A percentile compares a stretch with the other conserved stretches of the same genome.
Conservation (phyloP, 768 basidiomycete species). For the Pisolithus orientalis region DNA sequence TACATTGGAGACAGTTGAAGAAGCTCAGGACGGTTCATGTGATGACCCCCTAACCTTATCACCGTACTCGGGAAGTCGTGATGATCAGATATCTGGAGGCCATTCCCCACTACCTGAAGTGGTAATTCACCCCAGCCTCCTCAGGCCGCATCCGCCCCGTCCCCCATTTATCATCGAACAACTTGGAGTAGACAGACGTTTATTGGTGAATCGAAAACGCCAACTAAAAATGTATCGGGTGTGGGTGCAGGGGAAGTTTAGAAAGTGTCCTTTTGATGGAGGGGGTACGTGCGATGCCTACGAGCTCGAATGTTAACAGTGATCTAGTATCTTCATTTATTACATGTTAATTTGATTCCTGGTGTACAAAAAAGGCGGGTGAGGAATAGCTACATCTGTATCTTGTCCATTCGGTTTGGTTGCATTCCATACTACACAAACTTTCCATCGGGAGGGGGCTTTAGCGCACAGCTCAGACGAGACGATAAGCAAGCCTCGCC, state of each 20-base stretch:
- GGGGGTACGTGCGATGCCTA: neutral
- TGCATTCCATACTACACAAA: no score
- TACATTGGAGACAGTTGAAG: slow-evolving; percentile 31
- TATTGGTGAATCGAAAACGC: slow-evolving; percentile 90
- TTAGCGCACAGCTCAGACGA: slow-evolving; percentile 1
- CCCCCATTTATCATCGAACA: slow-evolving; percentile 77
- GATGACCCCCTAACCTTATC: slow-evolving; percentile 5
- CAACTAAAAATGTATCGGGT: slow-evolving; percentile 97
- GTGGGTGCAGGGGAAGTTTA: slow-evolving; percentile 88
- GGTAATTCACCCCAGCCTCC: slow-evolving; percentile 34
- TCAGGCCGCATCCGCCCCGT: slow-evolving; percentile 45
- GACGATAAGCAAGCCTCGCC: slow-evolving; percentile 1
- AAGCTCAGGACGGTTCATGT: slow-evolving; percentile 12
- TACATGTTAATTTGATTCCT: no score
- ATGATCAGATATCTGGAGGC: neutral
- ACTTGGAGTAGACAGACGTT: slow-evolving; percentile 81
- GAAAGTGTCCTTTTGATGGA: slow-evolving; percentile 17
- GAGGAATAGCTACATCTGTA: no score
- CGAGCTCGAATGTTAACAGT: no score
- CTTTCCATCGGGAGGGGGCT: neutral
- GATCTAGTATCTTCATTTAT: no score
- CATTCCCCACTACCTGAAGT: neutral
- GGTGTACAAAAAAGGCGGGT: no score
- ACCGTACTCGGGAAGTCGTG: slow-evolving; percentile 3
- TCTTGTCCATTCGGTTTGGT: no score